Evolutionary conservation across 192 early-diverging fungal genomes (phyloP).

Genomic region (Phlyctochytrium arcticum): DNA sequence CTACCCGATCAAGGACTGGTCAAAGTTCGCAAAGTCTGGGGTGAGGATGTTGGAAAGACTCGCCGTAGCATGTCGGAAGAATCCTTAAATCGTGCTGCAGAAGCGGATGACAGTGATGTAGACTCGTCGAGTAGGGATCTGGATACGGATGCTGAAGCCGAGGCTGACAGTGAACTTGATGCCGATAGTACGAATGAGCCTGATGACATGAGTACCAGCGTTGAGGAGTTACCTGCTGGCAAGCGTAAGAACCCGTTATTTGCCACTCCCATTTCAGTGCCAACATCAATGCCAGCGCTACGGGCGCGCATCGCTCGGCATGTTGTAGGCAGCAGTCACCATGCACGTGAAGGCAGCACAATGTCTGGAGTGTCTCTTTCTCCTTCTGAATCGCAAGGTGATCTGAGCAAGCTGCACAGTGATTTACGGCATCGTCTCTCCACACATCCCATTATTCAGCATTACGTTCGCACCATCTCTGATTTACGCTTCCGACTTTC

Average conservation of each 20-base stretch:
- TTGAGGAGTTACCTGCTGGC: background rate
- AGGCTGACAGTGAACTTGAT: too few relatives aligned
- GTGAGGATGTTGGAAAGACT: background rate
- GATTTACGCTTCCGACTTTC: constrained; percentile 32
- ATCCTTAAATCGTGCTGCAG: background rate
- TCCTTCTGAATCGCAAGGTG: background rate
- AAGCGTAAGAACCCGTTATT: background rate
- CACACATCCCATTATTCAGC: constrained; percentile 26
- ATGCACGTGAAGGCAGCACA: too few relatives aligned
- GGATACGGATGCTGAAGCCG: too few relatives aligned
- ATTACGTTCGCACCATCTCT: constrained; percentile 36
- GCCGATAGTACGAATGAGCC: too few relatives aligned
- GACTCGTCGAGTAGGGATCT: too few relatives aligned
- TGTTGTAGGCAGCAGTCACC: too few relatives aligned
- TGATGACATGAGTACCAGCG: background rate
- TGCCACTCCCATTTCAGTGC: background rate
- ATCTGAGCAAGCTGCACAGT: background rate
- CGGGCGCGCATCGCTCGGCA: too few relatives aligned
- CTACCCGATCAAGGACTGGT: background rate
- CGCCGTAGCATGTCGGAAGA: background rate
- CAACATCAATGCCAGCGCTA: background rate
- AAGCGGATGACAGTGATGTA: background rate
- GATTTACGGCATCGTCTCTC: background rate
- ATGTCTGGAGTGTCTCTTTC: too few relatives aligned
- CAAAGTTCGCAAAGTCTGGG: constrained; percentile 11